These are phyloP conservation scores for Lepiota brunneoincarnata DNA, from an alignment of 768 basidiomycete species.

Conservation along the genomic window DNA sequence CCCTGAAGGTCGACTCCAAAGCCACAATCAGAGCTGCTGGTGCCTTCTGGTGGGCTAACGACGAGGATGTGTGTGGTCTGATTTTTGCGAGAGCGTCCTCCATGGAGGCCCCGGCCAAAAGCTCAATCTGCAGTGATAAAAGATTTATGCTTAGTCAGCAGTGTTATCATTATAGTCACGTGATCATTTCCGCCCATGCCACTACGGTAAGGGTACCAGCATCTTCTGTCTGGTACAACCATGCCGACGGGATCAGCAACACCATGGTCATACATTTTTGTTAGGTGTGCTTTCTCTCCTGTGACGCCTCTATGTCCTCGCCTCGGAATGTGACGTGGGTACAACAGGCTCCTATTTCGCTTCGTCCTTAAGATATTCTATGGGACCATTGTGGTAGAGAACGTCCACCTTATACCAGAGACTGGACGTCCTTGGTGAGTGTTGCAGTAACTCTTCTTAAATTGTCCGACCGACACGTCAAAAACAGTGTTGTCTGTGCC, in stretches of 20 bases:
- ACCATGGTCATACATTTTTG: slow-evolving; percentile 52
- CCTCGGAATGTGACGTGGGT: background rate
- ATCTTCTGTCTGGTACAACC: too few relatives aligned
- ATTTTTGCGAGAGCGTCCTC: slow-evolving; percentile 79
- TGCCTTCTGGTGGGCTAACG: slow-evolving; percentile 82
- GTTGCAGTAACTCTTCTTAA: background rate
- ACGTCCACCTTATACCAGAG: slow-evolving; percentile 64
- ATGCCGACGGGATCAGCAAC: slow-evolving; percentile 32
- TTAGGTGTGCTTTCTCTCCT: slow-evolving; percentile 45
- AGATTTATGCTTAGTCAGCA: slow-evolving; percentile 20
- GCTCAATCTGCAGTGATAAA: slow-evolving; percentile 5
- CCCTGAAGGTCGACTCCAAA: slow-evolving; percentile 76
- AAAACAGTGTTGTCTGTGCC: slow-evolving; percentile 72
- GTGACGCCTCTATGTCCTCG: background rate
- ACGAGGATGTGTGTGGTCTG: slow-evolving; percentile 78
- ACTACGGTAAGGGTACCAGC: background rate
- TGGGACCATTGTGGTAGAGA: slow-evolving; percentile 84
- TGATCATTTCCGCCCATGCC: too few relatives aligned
- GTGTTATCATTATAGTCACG: background rate
- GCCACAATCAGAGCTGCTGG: slow-evolving; percentile 85
- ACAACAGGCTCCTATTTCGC: slow-evolving; percentile 60
- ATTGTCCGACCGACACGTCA: slow-evolving; percentile 5
- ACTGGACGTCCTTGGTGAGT: slow-evolving; percentile 73
- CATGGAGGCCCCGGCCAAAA: slow-evolving; percentile 31
- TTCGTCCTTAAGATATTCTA: slow-evolving; percentile 92